These are phyloP conservation scores for Imleria badia DNA, from an alignment of 768 basidiomycete genomes.

Conservation along the genomic window DNA sequence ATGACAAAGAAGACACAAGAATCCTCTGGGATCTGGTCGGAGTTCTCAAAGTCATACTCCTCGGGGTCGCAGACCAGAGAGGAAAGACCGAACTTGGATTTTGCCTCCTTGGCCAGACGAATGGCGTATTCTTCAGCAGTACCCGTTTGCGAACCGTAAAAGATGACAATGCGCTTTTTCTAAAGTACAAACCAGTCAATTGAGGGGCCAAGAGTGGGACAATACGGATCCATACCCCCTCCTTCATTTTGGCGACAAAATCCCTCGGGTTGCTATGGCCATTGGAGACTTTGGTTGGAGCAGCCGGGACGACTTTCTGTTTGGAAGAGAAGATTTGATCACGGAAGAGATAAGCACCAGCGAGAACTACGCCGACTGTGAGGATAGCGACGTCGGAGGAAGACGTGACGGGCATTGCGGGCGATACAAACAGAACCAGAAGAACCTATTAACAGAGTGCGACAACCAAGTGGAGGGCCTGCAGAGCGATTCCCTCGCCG, in stretches of 20 bases:
- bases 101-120: constrained; percentile 96
- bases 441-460: neutral
- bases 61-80: constrained; percentile 98
- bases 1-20: constrained; percentile 91
- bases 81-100: constrained; percentile 91
- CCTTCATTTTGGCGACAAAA: constrained; percentile 93
- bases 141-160: constrained; percentile 98
- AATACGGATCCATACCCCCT: constrained; percentile 60
- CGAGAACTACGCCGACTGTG: constrained; percentile 70
- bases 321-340: constrained; percentile 75
- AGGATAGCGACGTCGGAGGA: constrained; percentile 75
- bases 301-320: constrained; percentile 51
- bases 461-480: neutral
- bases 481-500: neutral
- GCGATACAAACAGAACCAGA: constrained; percentile 2
- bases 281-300: constrained; percentile 49
- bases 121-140: constrained; percentile 99
- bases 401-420: constrained; percentile 57
- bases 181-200: constrained; percentile 31
- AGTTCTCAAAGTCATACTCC: constrained; percentile 97
- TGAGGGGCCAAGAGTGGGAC: constrained; percentile 2
- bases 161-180: constrained; percentile 97
- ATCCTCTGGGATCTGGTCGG: constrained; percentile 87
- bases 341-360: constrained; percentile 78
- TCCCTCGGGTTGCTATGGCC: constrained; percentile 88